phyloP scores from a whole-genome alignment of 2,329 filamentous ascomycete genomes.

The Trichothecium sympodiale region DNA sequence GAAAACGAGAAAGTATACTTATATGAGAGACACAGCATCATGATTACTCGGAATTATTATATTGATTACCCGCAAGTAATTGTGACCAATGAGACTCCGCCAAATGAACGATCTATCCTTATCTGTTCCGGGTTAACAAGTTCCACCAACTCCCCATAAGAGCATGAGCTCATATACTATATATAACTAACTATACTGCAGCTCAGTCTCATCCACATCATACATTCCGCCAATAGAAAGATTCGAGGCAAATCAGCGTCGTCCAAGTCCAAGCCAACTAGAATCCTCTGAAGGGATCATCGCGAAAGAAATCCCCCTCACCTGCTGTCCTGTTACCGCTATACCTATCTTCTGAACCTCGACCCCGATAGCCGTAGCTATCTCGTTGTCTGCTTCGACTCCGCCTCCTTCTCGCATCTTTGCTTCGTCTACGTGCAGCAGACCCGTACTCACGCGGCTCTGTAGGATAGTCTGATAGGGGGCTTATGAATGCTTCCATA shows the following conservation, averaged over 20 bases:
- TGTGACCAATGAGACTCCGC: too few relatives aligned
- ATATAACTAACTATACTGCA: too few relatives aligned
- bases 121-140: too few relatives aligned
- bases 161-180: not conserved
- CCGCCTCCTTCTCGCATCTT: conserved; percentile 38
- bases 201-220: too few relatives aligned
- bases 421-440: conserved; percentile 39
- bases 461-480: conserved; percentile 37
- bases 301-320: conserved; percentile 46
- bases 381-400: conserved; percentile 45
- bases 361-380: conserved; percentile 28
- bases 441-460: conserved; percentile 39
- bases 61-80: too few relatives aligned
- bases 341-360: conserved; percentile 36
- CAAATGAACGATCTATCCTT: too few relatives aligned
- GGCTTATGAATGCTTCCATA: conserved; percentile 92
- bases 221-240: too few relatives aligned
- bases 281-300: conserved; percentile 54
- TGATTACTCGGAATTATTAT: too few relatives aligned
- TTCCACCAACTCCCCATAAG: not conserved
- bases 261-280: conserved; percentile 16
- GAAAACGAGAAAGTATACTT: too few relatives aligned
- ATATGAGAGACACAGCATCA: too few relatives aligned
- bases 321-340: conserved; percentile 32
- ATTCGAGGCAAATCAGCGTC: not conserved